These are phyloP conservation scores for Fusarium sulawesiense DNA, from an alignment of 2,329 filamentous ascomycete species.

Conservation along the genomic window DNA sequence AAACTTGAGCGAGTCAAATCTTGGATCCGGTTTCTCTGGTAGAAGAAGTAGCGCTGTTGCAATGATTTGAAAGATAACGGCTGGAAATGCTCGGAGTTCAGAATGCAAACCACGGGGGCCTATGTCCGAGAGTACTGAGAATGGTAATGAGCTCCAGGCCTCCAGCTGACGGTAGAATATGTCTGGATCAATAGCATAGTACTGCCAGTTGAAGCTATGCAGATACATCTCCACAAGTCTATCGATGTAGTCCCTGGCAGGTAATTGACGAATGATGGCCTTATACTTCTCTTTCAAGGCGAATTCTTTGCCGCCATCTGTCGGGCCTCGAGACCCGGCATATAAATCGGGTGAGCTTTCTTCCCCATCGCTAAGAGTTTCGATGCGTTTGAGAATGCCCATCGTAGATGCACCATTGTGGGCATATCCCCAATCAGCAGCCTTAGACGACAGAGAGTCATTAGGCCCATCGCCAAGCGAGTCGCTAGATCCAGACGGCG, in stretches of 20 bases:
- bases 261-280: constrained; percentile 67
- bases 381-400: constrained; percentile 66
- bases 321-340: background rate
- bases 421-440: constrained; percentile 66
- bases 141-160: constrained; percentile 67
- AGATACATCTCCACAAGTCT: constrained; percentile 67
- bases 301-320: constrained; percentile 42
- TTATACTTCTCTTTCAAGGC: constrained; percentile 68
- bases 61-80: constrained; percentile 68
- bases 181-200: constrained; percentile 65
- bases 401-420: constrained; percentile 64
- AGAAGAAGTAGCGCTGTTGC: constrained; percentile 66
- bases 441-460: constrained; percentile 55
- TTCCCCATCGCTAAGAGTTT: constrained; percentile 53
- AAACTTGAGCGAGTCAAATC: constrained; percentile 68
- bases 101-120: constrained; percentile 63
- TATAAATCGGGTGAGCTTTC: constrained; percentile 22
- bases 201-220: constrained; percentile 69
- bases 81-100: constrained; percentile 68
- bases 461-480: constrained; percentile 13
- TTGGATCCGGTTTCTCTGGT: constrained; percentile 58
- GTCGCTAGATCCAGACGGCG: background rate
- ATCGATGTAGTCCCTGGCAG: constrained; percentile 65
- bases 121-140: constrained; percentile 60
- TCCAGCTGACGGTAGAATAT: constrained; percentile 63